Evolutionary conservation across 164 flowering plant genomes (phyloP).

Genomic region (Kalanchoe fedtschenkoi): DNA sequence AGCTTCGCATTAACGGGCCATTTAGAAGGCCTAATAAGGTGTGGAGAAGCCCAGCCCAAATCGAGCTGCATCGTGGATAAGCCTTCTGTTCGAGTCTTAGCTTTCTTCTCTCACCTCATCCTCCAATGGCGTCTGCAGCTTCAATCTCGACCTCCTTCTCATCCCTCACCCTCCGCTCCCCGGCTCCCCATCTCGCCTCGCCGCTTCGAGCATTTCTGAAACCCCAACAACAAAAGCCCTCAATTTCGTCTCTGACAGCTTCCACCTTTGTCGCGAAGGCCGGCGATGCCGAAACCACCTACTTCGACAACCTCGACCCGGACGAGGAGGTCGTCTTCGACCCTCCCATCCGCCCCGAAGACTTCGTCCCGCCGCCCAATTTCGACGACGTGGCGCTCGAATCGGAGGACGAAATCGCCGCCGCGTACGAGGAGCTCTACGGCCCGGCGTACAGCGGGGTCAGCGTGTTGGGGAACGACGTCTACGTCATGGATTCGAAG

Average conservation of each 20-base stretch:
- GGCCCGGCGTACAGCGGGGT: constrained; percentile 85
- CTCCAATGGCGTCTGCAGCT: constrained; percentile 10
- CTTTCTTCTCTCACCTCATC: not conserved
- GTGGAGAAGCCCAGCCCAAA: not conserved
- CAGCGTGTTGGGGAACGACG: constrained; percentile 53
- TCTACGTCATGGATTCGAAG: constrained; percentile 65
- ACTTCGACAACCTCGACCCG: constrained; percentile 40
- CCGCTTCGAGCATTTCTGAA: not conserved
- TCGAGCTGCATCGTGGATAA: not conserved
- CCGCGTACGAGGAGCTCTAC: constrained; percentile 75
- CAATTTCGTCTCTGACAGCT: constrained; percentile 8
- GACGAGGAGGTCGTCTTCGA: constrained; percentile 34
- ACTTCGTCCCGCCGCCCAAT: constrained; percentile 44
- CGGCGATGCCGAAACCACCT: constrained; percentile 40
- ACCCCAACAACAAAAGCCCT: constrained; percentile 12
- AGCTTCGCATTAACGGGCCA: not conserved
- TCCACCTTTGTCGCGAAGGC: constrained; percentile 14
- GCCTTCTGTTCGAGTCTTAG: not conserved
- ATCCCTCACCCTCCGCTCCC: constrained; percentile 18
- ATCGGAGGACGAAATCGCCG: constrained; percentile 69
- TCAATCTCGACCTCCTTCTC: constrained; percentile 27
- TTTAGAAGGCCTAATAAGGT: not conserved
- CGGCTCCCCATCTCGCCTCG: constrained; percentile 11
- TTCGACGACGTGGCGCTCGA: constrained; percentile 65
- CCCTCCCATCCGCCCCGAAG: constrained; percentile 53